Evolutionary conservation across 352 stramenopile genomes (phyloP).

Genomic region (Globisporangium sylvaticum): DNA sequence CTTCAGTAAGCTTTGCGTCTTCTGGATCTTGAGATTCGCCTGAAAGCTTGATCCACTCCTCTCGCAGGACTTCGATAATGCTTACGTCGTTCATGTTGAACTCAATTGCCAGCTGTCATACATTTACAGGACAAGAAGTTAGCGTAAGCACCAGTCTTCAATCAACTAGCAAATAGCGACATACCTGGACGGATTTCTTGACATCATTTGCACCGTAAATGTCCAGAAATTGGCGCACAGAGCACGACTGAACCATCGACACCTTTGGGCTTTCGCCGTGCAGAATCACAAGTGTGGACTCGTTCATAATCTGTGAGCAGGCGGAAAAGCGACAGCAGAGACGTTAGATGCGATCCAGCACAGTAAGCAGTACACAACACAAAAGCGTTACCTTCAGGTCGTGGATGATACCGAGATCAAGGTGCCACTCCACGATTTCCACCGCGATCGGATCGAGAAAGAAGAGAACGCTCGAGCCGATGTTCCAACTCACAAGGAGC

Average conservation of each 20-base stretch:
- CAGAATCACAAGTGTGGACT: conserved; percentile 62
- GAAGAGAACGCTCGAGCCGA: conserved; percentile 76
- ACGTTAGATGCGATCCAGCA: not conserved
- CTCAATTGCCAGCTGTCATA: conserved; percentile 59
- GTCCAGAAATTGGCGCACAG: conserved; percentile 65
- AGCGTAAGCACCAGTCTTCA: not conserved
- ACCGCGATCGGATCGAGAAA: conserved; percentile 79
- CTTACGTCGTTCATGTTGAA: conserved; percentile 66
- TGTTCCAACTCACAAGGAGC: conserved; percentile 79
- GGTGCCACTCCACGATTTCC: conserved; percentile 85
- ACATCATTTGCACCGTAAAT: conserved; percentile 61
- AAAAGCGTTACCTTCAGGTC: conserved; percentile 62
- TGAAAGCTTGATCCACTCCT: conserved; percentile 40
- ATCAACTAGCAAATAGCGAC: not conserved
- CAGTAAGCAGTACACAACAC: not conserved
- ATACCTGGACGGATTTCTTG: conserved; percentile 63
- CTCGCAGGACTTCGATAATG: conserved; percentile 45
- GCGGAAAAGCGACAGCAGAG: not conserved
- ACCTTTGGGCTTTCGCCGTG: conserved; percentile 76
- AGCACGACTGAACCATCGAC: conserved; percentile 69
- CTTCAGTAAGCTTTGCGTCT: conserved; percentile 30
- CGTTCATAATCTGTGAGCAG: conserved; percentile 52
- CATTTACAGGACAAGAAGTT: not conserved
- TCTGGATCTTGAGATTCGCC: conserved; percentile 19
- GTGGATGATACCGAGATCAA: conserved; percentile 82